phyloP scores from a whole-genome alignment of 805 yeast species.

The Hemisphaericaspora nanyangensis region DNA sequence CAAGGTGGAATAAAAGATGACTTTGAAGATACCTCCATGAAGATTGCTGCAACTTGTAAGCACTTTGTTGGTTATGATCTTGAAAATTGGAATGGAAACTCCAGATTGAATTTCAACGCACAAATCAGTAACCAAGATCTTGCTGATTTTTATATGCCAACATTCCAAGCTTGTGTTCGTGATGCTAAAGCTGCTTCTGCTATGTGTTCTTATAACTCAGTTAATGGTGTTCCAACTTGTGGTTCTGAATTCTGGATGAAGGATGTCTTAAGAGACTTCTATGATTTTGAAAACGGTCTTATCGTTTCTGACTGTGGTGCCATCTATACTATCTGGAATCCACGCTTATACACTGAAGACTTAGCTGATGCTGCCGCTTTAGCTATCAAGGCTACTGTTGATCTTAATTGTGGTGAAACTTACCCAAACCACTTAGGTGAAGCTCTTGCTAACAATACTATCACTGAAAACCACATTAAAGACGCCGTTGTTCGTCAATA shows the following conservation, averaged over 20 bases:
- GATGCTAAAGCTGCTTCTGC: constrained; percentile 8
- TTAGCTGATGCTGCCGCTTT: constrained; percentile 4
- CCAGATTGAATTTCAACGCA: constrained; percentile 6
- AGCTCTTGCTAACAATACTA: constrained; percentile 5
- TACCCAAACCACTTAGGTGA: constrained; percentile 1
- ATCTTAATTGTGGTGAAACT: constrained; percentile 7
- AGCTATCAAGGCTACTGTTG: constrained; percentile 6
- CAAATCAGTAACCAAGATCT: constrained; percentile 7
- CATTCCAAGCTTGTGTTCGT: constrained; percentile 8
- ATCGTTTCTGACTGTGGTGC: constrained; percentile 6
- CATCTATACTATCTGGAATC: constrained; percentile 5
- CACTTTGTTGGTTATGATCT: constrained; percentile 9
- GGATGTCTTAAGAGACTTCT: constrained; percentile 4
- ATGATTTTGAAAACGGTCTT: constrained; percentile 1
- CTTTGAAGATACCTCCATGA: constrained; percentile 1
- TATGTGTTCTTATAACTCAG: constrained; percentile 7
- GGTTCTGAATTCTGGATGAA: constrained; percentile 4
- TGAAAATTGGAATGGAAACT: constrained; percentile 7
- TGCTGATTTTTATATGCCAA: constrained; percentile 6
- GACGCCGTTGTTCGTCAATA: constrained; percentile 5
- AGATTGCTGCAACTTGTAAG: constrained; percentile 8
- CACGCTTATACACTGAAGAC: constrained; percentile 2
- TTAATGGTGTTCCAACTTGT: constrained; percentile 7
- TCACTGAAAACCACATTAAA: constrained; percentile 2
- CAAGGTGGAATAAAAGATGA: constrained; percentile 9